These are phyloP conservation scores for Coprinopsis strossmayeri DNA, from an alignment of 768 basidiomycete genomes.

Conservation along the genomic window DNA sequence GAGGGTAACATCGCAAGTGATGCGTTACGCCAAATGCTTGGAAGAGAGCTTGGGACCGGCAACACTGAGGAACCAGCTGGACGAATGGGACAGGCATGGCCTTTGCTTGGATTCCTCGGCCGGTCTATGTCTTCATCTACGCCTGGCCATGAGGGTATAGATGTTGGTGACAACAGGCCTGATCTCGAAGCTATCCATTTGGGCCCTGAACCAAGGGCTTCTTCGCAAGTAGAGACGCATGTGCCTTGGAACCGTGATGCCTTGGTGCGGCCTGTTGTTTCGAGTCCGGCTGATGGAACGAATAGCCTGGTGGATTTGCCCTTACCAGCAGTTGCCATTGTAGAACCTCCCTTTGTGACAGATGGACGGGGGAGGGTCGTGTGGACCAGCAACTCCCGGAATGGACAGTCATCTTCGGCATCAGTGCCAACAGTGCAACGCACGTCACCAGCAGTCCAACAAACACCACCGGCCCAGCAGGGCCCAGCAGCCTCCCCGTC, in stretches of 20 bases:
- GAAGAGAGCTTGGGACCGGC: too few species aligned
- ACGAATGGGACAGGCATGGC: neutral
- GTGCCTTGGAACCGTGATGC: too few species aligned
- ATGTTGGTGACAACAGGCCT: conserved; percentile 1
- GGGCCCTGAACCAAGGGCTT: neutral
- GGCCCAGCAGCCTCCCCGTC: too few species aligned
- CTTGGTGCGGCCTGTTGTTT: too few species aligned
- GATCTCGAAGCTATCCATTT: neutral
- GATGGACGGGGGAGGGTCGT: conserved; percentile 62
- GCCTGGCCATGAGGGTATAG: conserved; percentile 12
- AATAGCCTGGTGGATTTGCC: neutral
- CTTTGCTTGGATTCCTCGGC: neutral
- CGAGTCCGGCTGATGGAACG: neutral
- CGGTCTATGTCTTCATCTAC: conserved; percentile 7
- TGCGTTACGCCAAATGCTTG: too few species aligned
- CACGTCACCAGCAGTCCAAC: too few species aligned
- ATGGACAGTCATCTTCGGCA: too few species aligned
- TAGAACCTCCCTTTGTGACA: conserved; percentile 49
- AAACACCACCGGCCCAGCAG: too few species aligned
- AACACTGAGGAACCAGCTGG: too few species aligned
- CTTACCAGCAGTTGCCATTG: neutral
- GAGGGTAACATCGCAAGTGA: neutral
- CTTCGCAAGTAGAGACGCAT: too few species aligned
- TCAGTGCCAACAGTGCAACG: too few species aligned
- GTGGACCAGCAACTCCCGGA: conserved; percentile 23